Base-by-base conservation (phyloP, 192 early-diverging fungal species). In the Funneliformis mosseae region DNA sequence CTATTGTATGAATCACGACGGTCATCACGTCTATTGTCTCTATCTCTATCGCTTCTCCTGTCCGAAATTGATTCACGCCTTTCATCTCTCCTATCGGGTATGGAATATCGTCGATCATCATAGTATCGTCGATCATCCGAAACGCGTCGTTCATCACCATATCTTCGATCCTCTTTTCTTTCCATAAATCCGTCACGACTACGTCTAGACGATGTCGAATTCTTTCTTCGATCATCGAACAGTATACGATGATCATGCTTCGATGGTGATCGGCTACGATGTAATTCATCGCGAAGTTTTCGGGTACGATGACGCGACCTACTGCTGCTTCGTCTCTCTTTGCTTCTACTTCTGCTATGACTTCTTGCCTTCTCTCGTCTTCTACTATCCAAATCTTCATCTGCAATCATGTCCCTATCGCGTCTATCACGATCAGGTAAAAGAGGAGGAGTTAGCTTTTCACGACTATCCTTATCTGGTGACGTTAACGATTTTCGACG, bases 281-380 rank as follows among this genome's bases (percentile, higher is more conserved):
- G 27, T 1, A 46, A 74, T 27, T 28, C 38, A 41, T 50, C 50
- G 25, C 48, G 74, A 76, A 38, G 38, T 33, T 38, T 23, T 28
- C 74, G 50, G 12, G 74, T 7, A n/a, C 46, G 42, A 55, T 76
- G 50, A 23, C 11, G 50, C 9, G 67, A 69, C 18, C 66, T 68
- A 18, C 67, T 69, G 23, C 42, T n/a, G 28, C 42, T 74, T 33
- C 45, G 42, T 48, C 72, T 74, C 21, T 78, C 77, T 67, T 48
- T 66, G 46, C 77, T 78, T 48, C 76, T 77, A 77, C 76, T 61
- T 28, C 76, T 25, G 42, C 45, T 77, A 63, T 16, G n/a, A 23
- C 71, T 45, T 38, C 71, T 38, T 3, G 43, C 46, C 42, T 64
- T 77, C 8, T 50, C 62, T 25, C 76, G 62, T 64, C 76, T 64